These are phyloP conservation scores for Carex cristatella DNA, from an alignment of 176 grass and related monocot genomes.

Conservation along the genomic window DNA sequence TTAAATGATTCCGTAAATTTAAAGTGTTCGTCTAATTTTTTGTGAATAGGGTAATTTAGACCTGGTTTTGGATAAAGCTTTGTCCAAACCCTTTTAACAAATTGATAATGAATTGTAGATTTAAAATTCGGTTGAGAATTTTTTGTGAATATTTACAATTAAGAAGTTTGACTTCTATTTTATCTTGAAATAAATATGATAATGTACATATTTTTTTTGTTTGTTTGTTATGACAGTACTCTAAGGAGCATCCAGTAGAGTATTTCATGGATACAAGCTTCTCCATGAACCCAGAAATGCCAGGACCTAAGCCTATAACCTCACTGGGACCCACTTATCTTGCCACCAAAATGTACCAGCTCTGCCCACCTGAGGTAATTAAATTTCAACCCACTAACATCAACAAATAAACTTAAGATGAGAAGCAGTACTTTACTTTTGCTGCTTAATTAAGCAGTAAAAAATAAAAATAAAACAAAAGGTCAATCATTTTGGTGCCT, in stretches of 20 bases:
- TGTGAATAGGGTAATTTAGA: too few species aligned
- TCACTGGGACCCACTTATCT: not conserved
- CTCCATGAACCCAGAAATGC: not conserved
- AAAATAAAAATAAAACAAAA: not conserved
- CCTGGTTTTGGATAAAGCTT: too few species aligned
- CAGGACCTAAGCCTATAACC: not conserved
- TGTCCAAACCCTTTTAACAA: not conserved
- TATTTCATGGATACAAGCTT: not conserved
- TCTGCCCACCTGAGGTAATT: not conserved
- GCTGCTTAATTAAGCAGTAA: not conserved
- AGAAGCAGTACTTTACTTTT: not conserved
- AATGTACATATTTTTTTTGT: not conserved
- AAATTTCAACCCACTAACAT: not conserved
- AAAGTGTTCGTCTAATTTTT: too few species aligned
- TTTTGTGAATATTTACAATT: not conserved
- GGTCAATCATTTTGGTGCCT: not conserved
- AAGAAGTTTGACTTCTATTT: too few species aligned
- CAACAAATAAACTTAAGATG: not conserved
- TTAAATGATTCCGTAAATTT: too few species aligned
- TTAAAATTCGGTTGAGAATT: not conserved
- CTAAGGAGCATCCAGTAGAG: not conserved
- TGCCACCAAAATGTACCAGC: slow-evolving; percentile 3
- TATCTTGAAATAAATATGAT: not conserved
- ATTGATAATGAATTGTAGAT: not conserved
- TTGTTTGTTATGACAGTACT: not conserved